Evolutionary conservation across 352 stramenopile species (phyloP).

Genomic region (Phytopythium vexans): DNA sequence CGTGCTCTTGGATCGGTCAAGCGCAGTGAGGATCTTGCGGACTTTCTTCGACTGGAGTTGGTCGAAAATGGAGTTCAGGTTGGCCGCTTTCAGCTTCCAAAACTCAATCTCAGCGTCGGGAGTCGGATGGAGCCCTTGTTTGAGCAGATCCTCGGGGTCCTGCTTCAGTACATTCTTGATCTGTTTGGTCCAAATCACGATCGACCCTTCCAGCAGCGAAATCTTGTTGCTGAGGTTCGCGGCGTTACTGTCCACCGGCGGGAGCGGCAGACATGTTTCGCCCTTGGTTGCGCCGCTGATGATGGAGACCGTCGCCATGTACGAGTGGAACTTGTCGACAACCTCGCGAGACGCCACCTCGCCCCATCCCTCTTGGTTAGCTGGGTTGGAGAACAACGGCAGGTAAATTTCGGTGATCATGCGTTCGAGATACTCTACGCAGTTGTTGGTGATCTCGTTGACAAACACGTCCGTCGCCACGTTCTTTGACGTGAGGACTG

Average conservation of each 20-base stretch:
- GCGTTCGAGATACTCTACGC: conserved; percentile 95
- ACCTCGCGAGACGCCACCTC: conserved; percentile 96
- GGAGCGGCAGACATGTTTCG: conserved; percentile 95
- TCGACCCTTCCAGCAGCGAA: conserved; percentile 95
- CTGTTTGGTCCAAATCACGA: conserved; percentile 99
- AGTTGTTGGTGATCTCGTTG: conserved; percentile 84
- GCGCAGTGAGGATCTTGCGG: conserved; percentile 91
- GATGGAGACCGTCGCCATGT: conserved; percentile 95
- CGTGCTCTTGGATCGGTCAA: conserved; percentile 95
- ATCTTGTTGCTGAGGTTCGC: conserved; percentile 90
- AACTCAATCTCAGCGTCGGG: conserved; percentile 97
- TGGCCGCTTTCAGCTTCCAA: conserved; percentile 96
- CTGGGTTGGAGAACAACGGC: conserved; percentile 93
- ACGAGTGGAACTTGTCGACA: conserved; percentile 96
- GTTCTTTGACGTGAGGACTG: conserved; percentile 74
- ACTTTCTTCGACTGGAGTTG: conserved; percentile 93
- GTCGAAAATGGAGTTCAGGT: conserved; percentile 95
- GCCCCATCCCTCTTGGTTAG: conserved; percentile 95
- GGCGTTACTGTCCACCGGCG: conserved; percentile 85
- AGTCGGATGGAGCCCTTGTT: conserved; percentile 95
- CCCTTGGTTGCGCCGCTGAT: conserved; percentile 96
- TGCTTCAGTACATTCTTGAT: conserved; percentile 99
- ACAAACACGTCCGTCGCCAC: conserved; percentile 86
- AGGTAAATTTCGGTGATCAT: conserved; percentile 95
- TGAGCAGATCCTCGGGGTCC: conserved; percentile 95